A percentile compares a stretch with the other conserved stretches of the same genome.
These are phyloP conservation scores for Calonectria hawksworthii DNA, from an alignment of 2,329 filamentous ascomycete genomes.

Conservation along the genomic window DNA sequence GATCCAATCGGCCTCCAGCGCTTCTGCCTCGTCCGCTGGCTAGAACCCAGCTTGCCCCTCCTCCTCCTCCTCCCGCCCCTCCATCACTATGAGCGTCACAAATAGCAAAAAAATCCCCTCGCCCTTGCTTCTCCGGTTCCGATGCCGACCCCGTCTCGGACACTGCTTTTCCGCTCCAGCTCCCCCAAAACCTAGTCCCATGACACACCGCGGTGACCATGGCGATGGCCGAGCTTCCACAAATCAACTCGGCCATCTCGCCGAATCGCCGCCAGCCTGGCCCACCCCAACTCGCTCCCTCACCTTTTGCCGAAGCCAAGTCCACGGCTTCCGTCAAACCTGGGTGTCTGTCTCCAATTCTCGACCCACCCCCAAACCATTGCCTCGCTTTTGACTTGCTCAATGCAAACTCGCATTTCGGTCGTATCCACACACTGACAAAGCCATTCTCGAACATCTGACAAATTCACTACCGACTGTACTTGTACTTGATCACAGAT, in stretches of 20 bases:
- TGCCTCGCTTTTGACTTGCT: background rate
- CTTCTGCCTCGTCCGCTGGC: background rate
- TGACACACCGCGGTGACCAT: conserved; percentile 28
- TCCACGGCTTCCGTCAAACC: background rate
- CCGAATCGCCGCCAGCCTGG: conserved; percentile 9
- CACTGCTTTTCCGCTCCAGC: conserved; percentile 8
- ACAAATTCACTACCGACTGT: conserved; percentile 12
- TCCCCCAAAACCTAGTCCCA: background rate
- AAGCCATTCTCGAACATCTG: background rate
- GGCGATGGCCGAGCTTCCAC: conserved; percentile 12
- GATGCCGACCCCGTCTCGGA: conserved; percentile 9
- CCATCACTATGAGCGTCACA: background rate
- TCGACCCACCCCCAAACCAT: background rate
- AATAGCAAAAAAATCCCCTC: background rate
- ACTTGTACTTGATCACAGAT: background rate
- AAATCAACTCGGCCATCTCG: conserved; percentile 26
- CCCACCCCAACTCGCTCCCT: background rate
- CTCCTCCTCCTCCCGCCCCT: background rate
- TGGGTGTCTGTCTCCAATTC: background rate
- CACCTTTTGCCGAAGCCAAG: background rate
- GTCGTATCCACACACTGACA: conserved; percentile 3
- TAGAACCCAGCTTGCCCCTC: background rate
- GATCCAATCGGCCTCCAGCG: background rate
- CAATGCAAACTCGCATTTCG: background rate
- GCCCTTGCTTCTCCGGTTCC: background rate